A percentile compares a stretch with the other conserved stretches of the same genome.
Evolutionary conservation across 257 asterid genomes (phyloP).

Genomic region (Solanum arcanum): DNA sequence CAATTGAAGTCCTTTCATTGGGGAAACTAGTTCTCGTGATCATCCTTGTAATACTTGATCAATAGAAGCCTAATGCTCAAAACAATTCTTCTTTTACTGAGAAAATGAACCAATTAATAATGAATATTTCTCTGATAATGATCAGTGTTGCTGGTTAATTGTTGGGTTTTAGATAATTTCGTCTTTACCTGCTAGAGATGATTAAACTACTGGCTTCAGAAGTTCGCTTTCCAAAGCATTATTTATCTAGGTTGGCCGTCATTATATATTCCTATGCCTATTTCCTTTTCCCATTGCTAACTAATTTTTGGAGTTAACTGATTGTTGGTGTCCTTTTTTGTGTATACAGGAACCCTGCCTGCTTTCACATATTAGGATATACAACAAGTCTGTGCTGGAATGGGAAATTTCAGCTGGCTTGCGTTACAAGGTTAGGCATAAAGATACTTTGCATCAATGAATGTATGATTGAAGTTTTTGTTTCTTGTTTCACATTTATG

Average conservation of each 20-base stretch:
- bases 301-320: neutral
- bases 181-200: neutral
- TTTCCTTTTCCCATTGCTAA: neutral
- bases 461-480: neutral
- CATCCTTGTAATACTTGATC: neutral
- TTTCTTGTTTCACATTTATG: neutral
- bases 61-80: neutral
- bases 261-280: neutral
- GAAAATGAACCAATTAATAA: neutral
- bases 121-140: neutral
- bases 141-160: neutral
- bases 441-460: neutral
- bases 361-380: slow-evolving; percentile 79
- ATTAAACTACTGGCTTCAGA: neutral
- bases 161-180: neutral
- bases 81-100: neutral
- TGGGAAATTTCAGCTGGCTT: slow-evolving; percentile 97
- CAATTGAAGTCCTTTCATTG: neutral
- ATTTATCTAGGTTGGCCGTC: neutral
- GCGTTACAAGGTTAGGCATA: slow-evolving; percentile 72
- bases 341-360: slow-evolving; percentile 75
- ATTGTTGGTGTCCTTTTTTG: neutral
- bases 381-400: slow-evolving; percentile 92
- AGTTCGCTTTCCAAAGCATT: neutral
- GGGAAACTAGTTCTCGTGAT: neutral